Evolutionary conservation across 768 basidiomycete genomes (phyloP), one percentile per base, ranked within the genome.

Genomic region (Kwoniella pini): DNA sequence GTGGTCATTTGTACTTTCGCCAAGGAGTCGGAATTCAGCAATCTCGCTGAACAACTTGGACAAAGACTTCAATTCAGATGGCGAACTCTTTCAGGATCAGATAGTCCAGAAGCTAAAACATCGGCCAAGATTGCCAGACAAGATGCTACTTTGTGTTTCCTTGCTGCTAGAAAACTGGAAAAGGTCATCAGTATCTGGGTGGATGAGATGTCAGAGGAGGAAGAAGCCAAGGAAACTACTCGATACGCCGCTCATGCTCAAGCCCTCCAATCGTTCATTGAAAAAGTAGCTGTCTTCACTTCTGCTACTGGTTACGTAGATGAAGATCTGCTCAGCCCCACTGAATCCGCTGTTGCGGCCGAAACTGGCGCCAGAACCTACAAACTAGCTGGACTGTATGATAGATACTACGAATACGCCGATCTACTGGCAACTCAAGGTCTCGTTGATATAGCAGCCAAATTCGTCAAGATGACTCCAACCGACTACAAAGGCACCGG

Each of bases 1-100:
- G 94, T 95, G 39, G 90, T 99, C 12, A 77, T 97, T 10, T 97
- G 94, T 81, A 97, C 95, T 0, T 99, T 94, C 79, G 91, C 94
- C 0, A 84, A 80, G 51, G 80, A 84, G 58, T 88, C 90, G 17
- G 92, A 97, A 71, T 98, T 97, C 71, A 80, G 87, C 11, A 82
- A 84, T n/a, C 83, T 99, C 6, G 87, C 88, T 1, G 94, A 97
- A 78, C 90, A 94, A 76, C 86, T 99, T 38, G 95, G 95, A 6
- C 85, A 88, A 55, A 82, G 95, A 13, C 83, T 98, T 45, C 95
- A 98, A 76, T 91, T 88, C 81, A 88, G 90, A 76, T 89, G 84
- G 67, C 84, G 82, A 17, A 66, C 83, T 7, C 82, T 85, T 0
- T 83, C 83, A 9, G 80, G 79, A 7, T 75, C 80, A 0, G 83